A percentile compares a stretch with the other conserved stretches of the same genome.
phyloP scores from a whole-genome alignment of 768 basidiomycete genomes.

The Lentinula aciculospora region DNA sequence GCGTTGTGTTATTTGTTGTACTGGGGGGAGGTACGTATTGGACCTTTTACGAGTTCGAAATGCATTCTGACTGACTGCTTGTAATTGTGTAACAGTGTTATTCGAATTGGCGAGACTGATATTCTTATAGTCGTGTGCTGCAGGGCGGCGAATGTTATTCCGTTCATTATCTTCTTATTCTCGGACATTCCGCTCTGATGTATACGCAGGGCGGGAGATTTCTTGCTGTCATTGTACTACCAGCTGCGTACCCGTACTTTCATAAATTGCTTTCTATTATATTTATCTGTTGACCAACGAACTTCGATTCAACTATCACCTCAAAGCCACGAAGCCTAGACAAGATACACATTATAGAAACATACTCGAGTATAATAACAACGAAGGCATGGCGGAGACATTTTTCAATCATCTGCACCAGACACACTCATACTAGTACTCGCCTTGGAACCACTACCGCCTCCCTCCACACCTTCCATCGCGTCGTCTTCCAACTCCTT shows the following conservation, averaged over 20 bases:
- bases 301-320: too few species aligned
- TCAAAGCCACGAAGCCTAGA: neutral
- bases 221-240: conserved; percentile 3
- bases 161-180: neutral
- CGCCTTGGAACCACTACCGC: conserved; percentile 36
- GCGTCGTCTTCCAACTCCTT: conserved; percentile 78
- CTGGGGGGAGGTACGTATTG: conserved; percentile 66
- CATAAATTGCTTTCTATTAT: neutral
- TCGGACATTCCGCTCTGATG: neutral
- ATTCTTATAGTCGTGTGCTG: conserved; percentile 42
- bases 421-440: conserved; percentile 58
- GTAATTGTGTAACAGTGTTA: conserved; percentile 40
- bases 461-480: conserved; percentile 68
- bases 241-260: neutral
- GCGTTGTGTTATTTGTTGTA: conserved; percentile 70
- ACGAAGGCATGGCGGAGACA: conserved; percentile 7
- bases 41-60: neutral
- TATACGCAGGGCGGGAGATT: neutral
- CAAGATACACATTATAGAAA: neutral
- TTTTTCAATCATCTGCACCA: conserved; percentile 43
- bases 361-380: too few species aligned
- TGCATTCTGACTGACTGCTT: neutral
- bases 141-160: neutral
- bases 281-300: too few species aligned
- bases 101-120: conserved; percentile 67